phyloP scores from a whole-genome alignment of 75 land plant species.

The Isoetes taiwanensis region DNA sequence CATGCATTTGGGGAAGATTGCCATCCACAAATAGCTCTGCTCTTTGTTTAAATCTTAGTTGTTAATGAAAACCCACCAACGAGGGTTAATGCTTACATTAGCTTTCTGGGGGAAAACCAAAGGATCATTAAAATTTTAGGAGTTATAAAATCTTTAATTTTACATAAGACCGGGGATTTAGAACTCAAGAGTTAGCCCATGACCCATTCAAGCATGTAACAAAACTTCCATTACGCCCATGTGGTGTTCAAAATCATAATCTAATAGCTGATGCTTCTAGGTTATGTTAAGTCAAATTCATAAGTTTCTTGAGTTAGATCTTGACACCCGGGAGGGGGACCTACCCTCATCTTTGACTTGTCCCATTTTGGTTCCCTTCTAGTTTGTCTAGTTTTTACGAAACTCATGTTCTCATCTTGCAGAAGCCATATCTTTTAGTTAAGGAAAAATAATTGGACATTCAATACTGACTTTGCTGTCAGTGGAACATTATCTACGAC shows the following conservation, averaged over 20 bases:
- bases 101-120: conserved; percentile 36
- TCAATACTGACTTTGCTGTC: conserved; percentile 54
- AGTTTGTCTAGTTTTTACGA: not conserved
- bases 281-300: no score
- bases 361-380: not conserved
- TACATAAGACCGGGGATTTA: conserved; percentile 64
- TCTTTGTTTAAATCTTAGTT: no score
- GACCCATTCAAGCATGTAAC: conserved; percentile 56
- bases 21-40: no score
- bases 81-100: not conserved
- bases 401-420: conserved; percentile 8
- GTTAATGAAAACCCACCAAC: no score
- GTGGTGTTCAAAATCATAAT: not conserved
- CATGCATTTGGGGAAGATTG: no score
- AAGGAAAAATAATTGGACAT: conserved; percentile 85
- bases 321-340: not conserved
- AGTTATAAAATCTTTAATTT: conserved; percentile 53
- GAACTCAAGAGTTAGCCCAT: conserved; percentile 64
- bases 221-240: not conserved
- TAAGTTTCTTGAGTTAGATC: not conserved
- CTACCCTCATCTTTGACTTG: not conserved
- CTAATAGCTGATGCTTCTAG: no score
- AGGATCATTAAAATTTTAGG: conserved; percentile 68
- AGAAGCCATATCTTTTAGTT: conserved; percentile 79
- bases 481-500: conserved; percentile 76